Evolutionary conservation across 140 eudicot species (phyloP), one percentile per base, ranked within the genome.

Genomic region (Erigeron philadelphicus): DNA sequence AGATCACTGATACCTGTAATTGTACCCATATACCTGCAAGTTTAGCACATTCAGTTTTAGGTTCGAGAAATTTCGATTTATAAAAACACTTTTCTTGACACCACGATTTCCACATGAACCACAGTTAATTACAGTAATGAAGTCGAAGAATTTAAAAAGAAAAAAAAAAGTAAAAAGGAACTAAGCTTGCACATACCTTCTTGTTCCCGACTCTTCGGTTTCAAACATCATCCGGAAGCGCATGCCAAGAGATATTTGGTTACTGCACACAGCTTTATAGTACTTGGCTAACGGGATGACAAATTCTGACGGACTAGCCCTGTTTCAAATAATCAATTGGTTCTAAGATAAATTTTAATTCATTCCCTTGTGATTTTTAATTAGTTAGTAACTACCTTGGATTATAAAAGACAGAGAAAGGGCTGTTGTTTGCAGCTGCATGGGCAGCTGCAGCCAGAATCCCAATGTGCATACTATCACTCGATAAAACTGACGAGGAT

Each of bases 281-380:
- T 84, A 90, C 76, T 83, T 90, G 75, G 97, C 97, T 56, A 90
- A 75, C 17, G 97, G 95, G 50, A 90, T 87, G 9, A 92, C 98
- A 75, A 92, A 92, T 68, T 92, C 96, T 0, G 98, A 92, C 1
- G 98, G 96, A 76, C 98, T 88, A 60, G 98, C 95, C 89, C 98
- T 91, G 95, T 59, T 71, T 61, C 17, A 16, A 75, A 45, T 58
- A 67, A 17, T 10, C 7, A 65, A 72, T 3, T 23, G 58, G 59
- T 11, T 1, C 13, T 46, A 48, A 42, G 35, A 64, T 56, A 19
- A 11, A 15, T 10, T 40, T 46, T 35, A 55, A 78, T 69, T 62
- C 43, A 43, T 31, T 8, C 53, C 7, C n/a, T 9, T 58, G 16
- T 19, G 38, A 12, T 38, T 35, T 23, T 11, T 13, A 31, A 61